A percentile compares a stretch with the other conserved stretches of the same genome.
Conservation (phyloP, 805 yeast species). For the Ogataea nonfermentans region DNA sequence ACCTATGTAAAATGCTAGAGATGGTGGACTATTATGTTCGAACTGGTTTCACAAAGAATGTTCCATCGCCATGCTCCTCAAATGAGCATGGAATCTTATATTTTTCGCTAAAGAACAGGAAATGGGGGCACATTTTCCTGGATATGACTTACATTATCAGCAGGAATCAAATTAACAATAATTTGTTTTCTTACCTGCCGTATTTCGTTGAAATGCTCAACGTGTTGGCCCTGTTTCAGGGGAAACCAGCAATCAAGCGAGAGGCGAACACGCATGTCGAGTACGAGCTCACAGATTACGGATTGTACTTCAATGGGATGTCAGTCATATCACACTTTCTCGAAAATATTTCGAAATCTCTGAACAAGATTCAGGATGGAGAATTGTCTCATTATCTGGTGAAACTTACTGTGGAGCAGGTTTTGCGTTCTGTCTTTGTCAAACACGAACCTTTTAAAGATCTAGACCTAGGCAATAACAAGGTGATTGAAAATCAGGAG, state of each 20-base stretch:
- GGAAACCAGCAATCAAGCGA: slow-evolving; percentile 69
- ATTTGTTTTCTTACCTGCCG: slow-evolving; percentile 42
- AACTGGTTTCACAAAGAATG: slow-evolving; percentile 38
- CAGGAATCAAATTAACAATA: slow-evolving; percentile 56
- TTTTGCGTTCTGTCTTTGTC: slow-evolving; percentile 15
- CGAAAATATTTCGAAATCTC: slow-evolving; percentile 50
- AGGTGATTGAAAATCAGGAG: slow-evolving; percentile 26
- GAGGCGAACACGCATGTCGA: slow-evolving; percentile 83
- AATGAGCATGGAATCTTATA: slow-evolving; percentile 38
- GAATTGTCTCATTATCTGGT: slow-evolving; percentile 11
- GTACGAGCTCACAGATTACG: slow-evolving; percentile 84
- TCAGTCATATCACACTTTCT: slow-evolving; percentile 65
- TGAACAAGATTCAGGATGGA: slow-evolving; percentile 27
- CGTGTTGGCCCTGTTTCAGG: slow-evolving; percentile 68
- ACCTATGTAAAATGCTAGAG: slow-evolving; percentile 58
- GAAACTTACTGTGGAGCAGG: slow-evolving; percentile 12
- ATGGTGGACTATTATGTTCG: slow-evolving; percentile 64
- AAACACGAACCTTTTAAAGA: slow-evolving; percentile 11
- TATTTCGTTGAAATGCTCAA: slow-evolving; percentile 63
- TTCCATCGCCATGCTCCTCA: slow-evolving; percentile 40
- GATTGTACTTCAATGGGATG: slow-evolving; percentile 63
- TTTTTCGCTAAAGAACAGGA: slow-evolving; percentile 56
- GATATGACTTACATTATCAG: slow-evolving; percentile 78
- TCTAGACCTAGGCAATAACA: slow-evolving; percentile 2
- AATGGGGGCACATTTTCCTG: slow-evolving; percentile 75